Base-by-base conservation (phyloP, 2,329 filamentous ascomycete species). In the Nigrospora osmanthi region DNA sequence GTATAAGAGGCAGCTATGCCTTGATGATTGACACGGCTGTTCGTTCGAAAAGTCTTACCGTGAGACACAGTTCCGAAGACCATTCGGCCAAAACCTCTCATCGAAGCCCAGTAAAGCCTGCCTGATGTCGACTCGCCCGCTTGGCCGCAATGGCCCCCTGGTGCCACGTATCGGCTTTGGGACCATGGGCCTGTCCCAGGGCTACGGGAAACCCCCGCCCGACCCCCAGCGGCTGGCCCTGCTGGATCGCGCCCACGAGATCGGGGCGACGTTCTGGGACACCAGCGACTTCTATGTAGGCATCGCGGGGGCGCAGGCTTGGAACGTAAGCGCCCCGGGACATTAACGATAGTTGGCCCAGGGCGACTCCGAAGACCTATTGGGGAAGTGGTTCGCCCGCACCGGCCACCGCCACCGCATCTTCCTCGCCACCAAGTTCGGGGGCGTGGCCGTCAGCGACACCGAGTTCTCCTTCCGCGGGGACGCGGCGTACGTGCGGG, bases 211-310 rank as follows among this genome's bases (percentile, higher is more conserved):
- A 6, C 16, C 31, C n/a, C 54, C 50, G 11, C 19, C 51, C 13
- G 54, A 58, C 30, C 48, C 47, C n/a, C 51, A 58, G 34, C 51
- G 54, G 13, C 42, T 55, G 16, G 46, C 46, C 30, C 30, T 56
- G 10, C 46, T 58, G 14, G 52, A 57, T 30, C 42, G 42, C 6
- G 50, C 54, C 17, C 49, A 47, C 63, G 59, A 67, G 19, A 47
- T 66, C 3, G 73, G 75, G 40, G 62, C 69, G 34, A 63, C 61
- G 12, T 67, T 69, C 54, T 75, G 71, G 71, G 72, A 76, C 42
- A 63, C 61, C 11, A 28, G 23, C 23, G 23, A 28, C 23, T 28
- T 28, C 7, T 28, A 28, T 10, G 23, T 28, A 28, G 23, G 23
- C 23, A 28, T 4, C 23, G n/a, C n/a, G n/a, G n/a, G 10, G 23